These are phyloP conservation scores for Pichia insulana DNA, from an alignment of 805 yeast species.

Conservation along the genomic window DNA sequence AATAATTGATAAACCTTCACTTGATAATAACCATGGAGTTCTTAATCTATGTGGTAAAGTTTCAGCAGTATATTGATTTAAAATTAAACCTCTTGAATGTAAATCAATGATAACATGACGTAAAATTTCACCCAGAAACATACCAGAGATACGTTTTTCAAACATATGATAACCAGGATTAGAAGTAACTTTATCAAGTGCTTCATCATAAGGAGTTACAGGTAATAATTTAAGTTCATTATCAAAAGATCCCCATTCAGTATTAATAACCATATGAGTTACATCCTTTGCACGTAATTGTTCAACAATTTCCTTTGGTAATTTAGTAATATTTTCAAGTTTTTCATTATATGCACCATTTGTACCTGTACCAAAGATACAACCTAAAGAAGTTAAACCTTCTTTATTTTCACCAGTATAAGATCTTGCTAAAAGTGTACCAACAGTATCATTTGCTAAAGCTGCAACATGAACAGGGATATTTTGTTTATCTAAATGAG, in stretches of 20 bases:
- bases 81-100: conserved; percentile 47
- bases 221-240: conserved; percentile 72
- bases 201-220: conserved; percentile 64
- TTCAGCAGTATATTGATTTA: conserved; percentile 42
- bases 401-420: conserved; percentile 59
- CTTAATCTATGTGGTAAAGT: conserved; percentile 53
- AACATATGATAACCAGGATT: conserved; percentile 86
- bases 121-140: conserved; percentile 86
- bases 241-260: conserved; percentile 98
- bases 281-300: conserved; percentile 36
- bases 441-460: conserved; percentile 92
- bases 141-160: conserved; percentile 86
- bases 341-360: conserved; percentile 90
- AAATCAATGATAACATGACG: conserved; percentile 68
- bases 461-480: conserved; percentile 73
- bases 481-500: conserved; percentile 48
- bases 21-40: conserved; percentile 69
- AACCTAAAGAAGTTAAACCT: conserved; percentile 75
- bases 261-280: conserved; percentile 78
- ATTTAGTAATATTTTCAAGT: conserved; percentile 63
- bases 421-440: conserved; percentile 83
- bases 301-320: conserved; percentile 39
- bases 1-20: conserved; percentile 78
- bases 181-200: conserved; percentile 63
- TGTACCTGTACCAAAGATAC: conserved; percentile 96